Evolutionary conservation across 164 flowering plant genomes (phyloP).

Genomic region (Aristolochia californica): DNA sequence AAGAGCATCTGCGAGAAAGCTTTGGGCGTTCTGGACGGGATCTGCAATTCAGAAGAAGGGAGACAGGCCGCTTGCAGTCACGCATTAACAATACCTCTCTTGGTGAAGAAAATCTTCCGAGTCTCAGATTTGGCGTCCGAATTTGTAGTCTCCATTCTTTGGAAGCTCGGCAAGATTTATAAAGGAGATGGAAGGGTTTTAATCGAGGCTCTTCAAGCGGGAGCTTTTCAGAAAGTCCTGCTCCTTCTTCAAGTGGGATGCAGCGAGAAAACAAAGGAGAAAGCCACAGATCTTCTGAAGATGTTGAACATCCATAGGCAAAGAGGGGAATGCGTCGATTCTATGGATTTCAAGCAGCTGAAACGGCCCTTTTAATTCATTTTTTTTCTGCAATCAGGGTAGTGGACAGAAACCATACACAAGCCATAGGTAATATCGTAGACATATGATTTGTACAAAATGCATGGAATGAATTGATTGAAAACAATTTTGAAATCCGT

Average conservation of each 20-base stretch:
- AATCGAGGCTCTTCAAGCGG: constrained; percentile 52
- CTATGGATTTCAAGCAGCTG: constrained; percentile 57
- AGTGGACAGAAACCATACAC: too few relatives aligned
- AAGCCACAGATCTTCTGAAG: constrained; percentile 60
- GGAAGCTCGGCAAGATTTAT: constrained; percentile 50
- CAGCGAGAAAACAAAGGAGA: constrained; percentile 54
- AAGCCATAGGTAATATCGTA: too few relatives aligned
- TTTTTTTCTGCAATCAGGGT: too few relatives aligned
- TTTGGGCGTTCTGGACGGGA: constrained; percentile 41
- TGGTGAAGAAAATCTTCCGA: constrained; percentile 70
- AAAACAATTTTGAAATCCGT: too few relatives aligned
- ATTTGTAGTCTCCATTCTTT: constrained; percentile 51
- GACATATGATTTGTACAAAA: too few relatives aligned
- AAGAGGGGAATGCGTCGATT: constrained; percentile 53
- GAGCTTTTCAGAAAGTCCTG: constrained; percentile 77
- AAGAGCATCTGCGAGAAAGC: constrained; percentile 54
- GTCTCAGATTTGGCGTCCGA: constrained; percentile 59
- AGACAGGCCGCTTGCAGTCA: constrained; percentile 24
- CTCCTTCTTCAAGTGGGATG: constrained; percentile 73
- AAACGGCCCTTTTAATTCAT: constrained; percentile 37
- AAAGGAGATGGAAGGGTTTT: constrained; percentile 21
- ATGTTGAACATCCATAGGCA: constrained; percentile 46
- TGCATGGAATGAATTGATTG: too few relatives aligned
- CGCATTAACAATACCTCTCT: constrained; percentile 46
- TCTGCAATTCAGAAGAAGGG: constrained; percentile 29